Percentiles rank a stretch among this genome's conserved stretches.
Conservation (phyloP, 2,329 filamentous ascomycete species). For the Exophiala phaeomuriformis region DNA sequence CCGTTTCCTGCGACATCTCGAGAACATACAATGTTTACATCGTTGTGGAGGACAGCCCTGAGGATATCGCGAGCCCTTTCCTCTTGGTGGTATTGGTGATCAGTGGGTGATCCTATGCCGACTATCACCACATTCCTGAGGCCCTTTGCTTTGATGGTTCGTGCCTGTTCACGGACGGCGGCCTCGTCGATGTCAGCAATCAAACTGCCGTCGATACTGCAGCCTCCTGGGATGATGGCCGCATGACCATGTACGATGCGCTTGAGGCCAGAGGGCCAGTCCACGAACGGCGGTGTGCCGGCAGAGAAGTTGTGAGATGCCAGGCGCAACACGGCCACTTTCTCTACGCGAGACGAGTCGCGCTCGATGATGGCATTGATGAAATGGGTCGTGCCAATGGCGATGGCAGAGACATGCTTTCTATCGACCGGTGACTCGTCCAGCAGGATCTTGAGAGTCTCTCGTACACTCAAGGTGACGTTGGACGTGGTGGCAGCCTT, state of each 20-base stretch:
- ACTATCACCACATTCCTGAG: conserved; percentile 39
- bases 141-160: conserved; percentile 37
- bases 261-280: conserved; percentile 43
- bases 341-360: conserved; percentile 43
- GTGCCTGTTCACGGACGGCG: conserved; percentile 35
- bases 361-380: conserved; percentile 45
- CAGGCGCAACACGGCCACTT: conserved; percentile 48
- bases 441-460: conserved; percentile 35
- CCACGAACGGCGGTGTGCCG: conserved; percentile 40
- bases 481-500: conserved; percentile 39
- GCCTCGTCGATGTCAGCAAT: conserved; percentile 34
- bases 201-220: conserved; percentile 44
- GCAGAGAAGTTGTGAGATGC: conserved; percentile 31
- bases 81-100: conserved; percentile 40
- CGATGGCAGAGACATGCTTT: conserved; percentile 38
- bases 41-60: conserved; percentile 31
- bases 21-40: conserved; percentile 40
- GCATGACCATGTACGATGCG: conserved; percentile 43
- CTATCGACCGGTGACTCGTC: conserved; percentile 31
- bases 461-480: conserved; percentile 37
- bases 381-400: conserved; percentile 49
- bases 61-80: conserved; percentile 35
- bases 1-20: conserved; percentile 39
- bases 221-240: conserved; percentile 44
- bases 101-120: conserved; percentile 43